Base-by-base conservation (phyloP, 441 rosid species). In the Kokia cookei region DNA sequence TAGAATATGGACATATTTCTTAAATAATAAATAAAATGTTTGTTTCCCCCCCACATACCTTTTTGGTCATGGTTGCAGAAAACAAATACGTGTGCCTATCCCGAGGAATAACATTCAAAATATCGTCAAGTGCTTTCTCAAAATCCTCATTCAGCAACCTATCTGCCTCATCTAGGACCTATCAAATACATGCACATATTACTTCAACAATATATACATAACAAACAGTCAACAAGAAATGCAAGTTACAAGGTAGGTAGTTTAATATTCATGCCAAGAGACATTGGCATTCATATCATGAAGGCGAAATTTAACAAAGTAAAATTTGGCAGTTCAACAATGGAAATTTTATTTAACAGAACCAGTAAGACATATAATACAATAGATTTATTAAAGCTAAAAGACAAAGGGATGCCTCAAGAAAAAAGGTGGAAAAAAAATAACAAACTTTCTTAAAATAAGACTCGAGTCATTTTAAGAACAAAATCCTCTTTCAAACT, bases 111-210 rank as follows among this genome's bases (percentile, higher is more conserved):
- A 82, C 89, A 73, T 85, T 86, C 75, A 94, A 79, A 82, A 96
- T 93, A 76, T 84, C 90, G 80, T 92, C 91, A 24, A 94, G 87
- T 6, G 99, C 86, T 82, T 92, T 94, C 88, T 94, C 97, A 84
- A 94, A 96, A 68, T 96, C 99, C 75, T 93, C 97, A 85, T 94
- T 94, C 68, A 96, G 83, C 83, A 96, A 78, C 78, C 98, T 89
- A 78, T 96, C 99, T 26, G 98, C 98, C 86, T 96, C 98, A 83
- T 96, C 99, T 76, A 96, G 82, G 69, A 96, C 97, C 99, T 94
- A 85, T 60, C 74, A 81, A 76, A 76, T n/a, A 51, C 48, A 61
- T 17, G 43, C 75, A 29, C 14, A 27, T 7, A 68, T 27, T 69
- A n/a, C 11, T 69, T 69, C 27, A 69, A 24, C 9, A n/a, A 22